Evolutionary conservation across 352 stramenopile species (phyloP).

Genomic region (Globisporangium mamillatum): DNA sequence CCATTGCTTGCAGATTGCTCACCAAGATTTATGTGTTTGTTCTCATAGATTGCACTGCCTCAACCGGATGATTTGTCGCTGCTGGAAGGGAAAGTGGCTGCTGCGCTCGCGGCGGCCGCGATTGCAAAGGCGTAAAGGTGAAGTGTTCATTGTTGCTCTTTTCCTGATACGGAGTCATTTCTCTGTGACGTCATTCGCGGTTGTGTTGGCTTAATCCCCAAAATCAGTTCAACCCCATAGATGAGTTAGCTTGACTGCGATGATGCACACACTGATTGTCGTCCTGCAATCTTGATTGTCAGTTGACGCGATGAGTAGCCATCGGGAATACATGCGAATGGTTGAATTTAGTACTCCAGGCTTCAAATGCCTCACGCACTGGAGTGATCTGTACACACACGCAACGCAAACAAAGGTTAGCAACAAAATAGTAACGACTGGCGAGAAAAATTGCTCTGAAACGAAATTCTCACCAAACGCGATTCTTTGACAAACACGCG

Average conservation of each 20-base stretch:
- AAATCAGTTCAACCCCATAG: neutral
- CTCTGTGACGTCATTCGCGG: neutral
- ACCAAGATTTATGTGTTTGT: slow-evolving; percentile 14
- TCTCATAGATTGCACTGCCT: slow-evolving; percentile 52
- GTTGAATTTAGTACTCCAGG: slow-evolving; percentile 53
- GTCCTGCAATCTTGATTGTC: neutral
- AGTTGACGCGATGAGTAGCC: neutral
- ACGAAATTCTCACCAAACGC: slow-evolving; percentile 32
- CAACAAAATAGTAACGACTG: neutral
- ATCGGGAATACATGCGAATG: slow-evolving; percentile 40
- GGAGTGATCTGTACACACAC: slow-evolving; percentile 25
- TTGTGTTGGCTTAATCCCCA: neutral
- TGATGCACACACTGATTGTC: neutral
- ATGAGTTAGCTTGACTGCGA: neutral
- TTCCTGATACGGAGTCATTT: neutral
- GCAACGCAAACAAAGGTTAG: slow-evolving; percentile 4
- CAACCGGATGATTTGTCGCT: slow-evolving; percentile 57
- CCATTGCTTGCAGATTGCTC: neutral
- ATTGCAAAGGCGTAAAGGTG: slow-evolving; percentile 37
- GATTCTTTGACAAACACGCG: slow-evolving; percentile 71
- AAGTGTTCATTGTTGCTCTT: neutral
- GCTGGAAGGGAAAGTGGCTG: slow-evolving; percentile 67
- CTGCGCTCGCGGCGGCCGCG: slow-evolving; percentile 37
- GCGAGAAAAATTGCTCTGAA: neutral
- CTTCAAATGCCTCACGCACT: slow-evolving; percentile 56